These are phyloP conservation scores for Mortierella sp. DNA, from an alignment of 371 early-diverging fungal genomes.

Conservation along the genomic window DNA sequence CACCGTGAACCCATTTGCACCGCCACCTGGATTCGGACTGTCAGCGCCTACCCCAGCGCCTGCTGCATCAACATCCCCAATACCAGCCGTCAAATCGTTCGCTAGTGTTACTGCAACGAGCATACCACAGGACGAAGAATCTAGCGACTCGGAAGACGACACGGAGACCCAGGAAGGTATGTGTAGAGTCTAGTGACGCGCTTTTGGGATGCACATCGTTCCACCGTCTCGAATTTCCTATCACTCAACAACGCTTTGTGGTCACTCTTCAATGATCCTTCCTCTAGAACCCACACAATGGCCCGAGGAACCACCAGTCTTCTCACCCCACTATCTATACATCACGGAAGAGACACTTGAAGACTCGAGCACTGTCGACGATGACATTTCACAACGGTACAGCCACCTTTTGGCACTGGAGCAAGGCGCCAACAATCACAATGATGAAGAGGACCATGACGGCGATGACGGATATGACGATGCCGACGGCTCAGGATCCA, in stretches of 20 bases:
- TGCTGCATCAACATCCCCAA: constrained; percentile 21
- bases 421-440: constrained; percentile 48
- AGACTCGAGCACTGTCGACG: constrained; percentile 51
- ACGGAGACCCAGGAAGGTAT: constrained; percentile 8
- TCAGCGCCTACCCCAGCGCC: constrained; percentile 7
- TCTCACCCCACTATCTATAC: constrained; percentile 74
- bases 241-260: no score
- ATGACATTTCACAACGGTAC: constrained; percentile 59
- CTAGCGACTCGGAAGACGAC: constrained; percentile 21
- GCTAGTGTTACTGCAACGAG: constrained; percentile 32
- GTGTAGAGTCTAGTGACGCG: background rate
- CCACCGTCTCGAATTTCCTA: no score
- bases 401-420: constrained; percentile 61
- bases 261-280: no score
- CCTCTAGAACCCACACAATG: constrained; percentile 53
- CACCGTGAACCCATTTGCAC: constrained; percentile 38
- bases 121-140: constrained; percentile 15
- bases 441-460: constrained; percentile 17
- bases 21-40: constrained; percentile 37
- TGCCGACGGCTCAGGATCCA: constrained; percentile 16
- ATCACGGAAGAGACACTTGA: constrained; percentile 67
- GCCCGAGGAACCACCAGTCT: constrained; percentile 46
- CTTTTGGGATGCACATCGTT: no score
- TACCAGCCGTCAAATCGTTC: constrained; percentile 24
- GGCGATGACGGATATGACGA: no score